Base-by-base conservation (phyloP, 345 rosid genomes). In the Alliaria petiolata region DNA sequence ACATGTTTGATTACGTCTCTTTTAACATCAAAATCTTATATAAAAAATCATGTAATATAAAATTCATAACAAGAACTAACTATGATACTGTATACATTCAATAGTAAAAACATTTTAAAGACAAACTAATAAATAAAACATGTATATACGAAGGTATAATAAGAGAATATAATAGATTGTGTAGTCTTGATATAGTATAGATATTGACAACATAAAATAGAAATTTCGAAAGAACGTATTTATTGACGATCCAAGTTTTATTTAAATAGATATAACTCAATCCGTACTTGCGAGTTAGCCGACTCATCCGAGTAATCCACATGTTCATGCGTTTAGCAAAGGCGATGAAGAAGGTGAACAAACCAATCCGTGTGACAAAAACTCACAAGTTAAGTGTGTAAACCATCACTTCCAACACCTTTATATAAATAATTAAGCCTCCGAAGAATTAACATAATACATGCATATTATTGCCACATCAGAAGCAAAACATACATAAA, bases 241-340 rank as follows among this genome's bases (percentile, higher is more conserved):
- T 22, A 22, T 22, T 22, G 25, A 22, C 35, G 8, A 6, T 31
- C 42, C 12, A 68, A 33, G 8, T 55, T 53, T 53, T 67, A 63
- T 19, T 54, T 28, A 3, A 7, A 13, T 28, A 3, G 4, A 13
- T 19, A 7, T 3, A 31, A 43, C 14, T 34, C 26, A 15, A 6
- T 4, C 17, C 10, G 28, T 35, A 33, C 20, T 20, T 53, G 40
- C 9, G 9, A 55, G 28, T 25, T 44, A 64, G 31, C n/a, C 2
- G 16, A 61, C 39, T 46, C 44, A 19, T 42, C 10, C 11, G 26
- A 60, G 30, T 40, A 43, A 43, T 62, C 60, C 44, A 69, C 51
- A 62, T 67, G 35, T 62, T 62, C 75, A 76, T 69, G 79, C 79
- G 51, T 69, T 75, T 69, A 34, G 40, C 59, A 54, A 69, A 20